Evolutionary conservation across 495 filamentous ascomycete genomes (phyloP).

Genomic region (Zalerion maritima): DNA sequence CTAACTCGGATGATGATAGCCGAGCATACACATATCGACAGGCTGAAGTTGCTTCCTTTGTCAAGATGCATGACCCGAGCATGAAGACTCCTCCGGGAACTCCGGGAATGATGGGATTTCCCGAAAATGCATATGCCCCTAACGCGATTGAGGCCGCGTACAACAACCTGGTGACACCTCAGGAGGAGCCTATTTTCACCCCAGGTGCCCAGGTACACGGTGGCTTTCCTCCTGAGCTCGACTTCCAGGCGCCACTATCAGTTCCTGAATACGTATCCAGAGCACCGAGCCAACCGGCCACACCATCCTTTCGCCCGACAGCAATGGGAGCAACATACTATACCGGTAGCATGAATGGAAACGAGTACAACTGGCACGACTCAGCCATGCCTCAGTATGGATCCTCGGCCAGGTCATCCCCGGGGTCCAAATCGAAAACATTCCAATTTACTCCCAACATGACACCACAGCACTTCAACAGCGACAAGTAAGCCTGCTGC

Average conservation of each 20-base stretch:
- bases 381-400: constrained; percentile 24
- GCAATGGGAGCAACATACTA: constrained; percentile 22
- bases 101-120: constrained; percentile 21
- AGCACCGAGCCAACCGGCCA: constrained; percentile 28
- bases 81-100: constrained; percentile 32
- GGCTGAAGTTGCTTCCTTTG: constrained; percentile 15
- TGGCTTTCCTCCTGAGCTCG: too few relatives aligned
- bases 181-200: constrained; percentile 28
- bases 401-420: constrained; percentile 26
- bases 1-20: constrained; percentile 25
- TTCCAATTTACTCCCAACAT: constrained; percentile 37
- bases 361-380: constrained; percentile 25
- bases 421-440: constrained; percentile 23
- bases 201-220: constrained; percentile 27
- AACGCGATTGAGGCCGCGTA: constrained; percentile 15
- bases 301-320: constrained; percentile 26
- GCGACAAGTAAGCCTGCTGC: constrained; percentile 8
- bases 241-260: too few relatives aligned
- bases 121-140: constrained; percentile 15
- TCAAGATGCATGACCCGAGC: constrained; percentile 15
- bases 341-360: constrained; percentile 13
- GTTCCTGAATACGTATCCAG: too few relatives aligned
- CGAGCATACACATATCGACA: constrained; percentile 16
- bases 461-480: constrained; percentile 30
- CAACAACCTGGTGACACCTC: constrained; percentile 17